Conservation (phyloP, 805 yeast species). For the Candida palmyrensis region DNA sequence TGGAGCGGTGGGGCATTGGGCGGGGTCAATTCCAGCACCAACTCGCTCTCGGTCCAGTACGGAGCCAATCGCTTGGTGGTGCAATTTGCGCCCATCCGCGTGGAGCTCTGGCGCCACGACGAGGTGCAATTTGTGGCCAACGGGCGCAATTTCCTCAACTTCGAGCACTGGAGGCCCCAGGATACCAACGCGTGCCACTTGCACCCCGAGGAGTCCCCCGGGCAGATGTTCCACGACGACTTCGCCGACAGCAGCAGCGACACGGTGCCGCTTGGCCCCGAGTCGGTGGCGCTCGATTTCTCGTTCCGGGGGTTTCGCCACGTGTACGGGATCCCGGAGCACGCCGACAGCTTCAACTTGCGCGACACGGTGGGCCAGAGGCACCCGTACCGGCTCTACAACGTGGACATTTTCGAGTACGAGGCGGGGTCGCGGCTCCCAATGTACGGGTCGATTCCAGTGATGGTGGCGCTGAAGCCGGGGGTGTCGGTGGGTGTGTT, state of each 20-base stretch:
- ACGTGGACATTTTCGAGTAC: constrained; percentile 95
- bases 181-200: constrained; percentile 25
- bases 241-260: constrained; percentile 68
- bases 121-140: constrained; percentile 54
- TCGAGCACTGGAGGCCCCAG: constrained; percentile 70
- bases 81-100: constrained; percentile 42
- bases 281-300: constrained; percentile 78
- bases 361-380: constrained; percentile 60
- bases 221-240: constrained; percentile 63
- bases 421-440: constrained; percentile 77
- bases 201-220: constrained; percentile 56
- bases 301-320: constrained; percentile 53
- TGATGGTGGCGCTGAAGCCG: constrained; percentile 64
- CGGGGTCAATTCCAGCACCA: neutral
- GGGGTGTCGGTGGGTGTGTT: constrained; percentile 67
- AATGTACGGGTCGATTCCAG: constrained; percentile 94
- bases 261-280: constrained; percentile 77
- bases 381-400: constrained; percentile 78
- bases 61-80: constrained; percentile 40
- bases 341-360: constrained; percentile 74
- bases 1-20: too few species aligned
- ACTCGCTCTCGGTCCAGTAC: constrained; percentile 14
- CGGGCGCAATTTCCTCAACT: constrained; percentile 63
- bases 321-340: constrained; percentile 96
- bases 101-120: constrained; percentile 44